Base-by-base conservation (phyloP, 768 basidiomycete species). In the Gautieria morchelliformis region DNA sequence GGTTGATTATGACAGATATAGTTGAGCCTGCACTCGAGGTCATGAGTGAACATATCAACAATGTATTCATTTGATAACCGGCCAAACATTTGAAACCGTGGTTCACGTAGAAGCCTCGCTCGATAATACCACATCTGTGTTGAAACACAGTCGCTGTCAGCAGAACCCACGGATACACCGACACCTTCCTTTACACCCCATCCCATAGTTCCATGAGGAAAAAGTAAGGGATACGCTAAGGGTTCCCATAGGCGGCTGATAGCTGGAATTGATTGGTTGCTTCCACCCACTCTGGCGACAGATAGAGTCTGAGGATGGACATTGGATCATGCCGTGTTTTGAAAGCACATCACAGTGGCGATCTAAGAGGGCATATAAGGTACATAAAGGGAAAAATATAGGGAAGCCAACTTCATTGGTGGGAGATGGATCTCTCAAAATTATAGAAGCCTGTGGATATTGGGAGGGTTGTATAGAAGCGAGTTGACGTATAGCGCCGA, bases 171-270 rank as follows among this genome's bases (percentile, higher is more conserved):
- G 5, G 63, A 63, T 1, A 55, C 37, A 32, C 41, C n/a, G 22
- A 66, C 60, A 7, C 33, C 33, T 14, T 58, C 32, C 9, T 37
- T 24, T 10, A 68, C 9, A 0, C 71, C 72, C 72, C 72, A 74
- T 0, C 71, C 72, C 0, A 68, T 59, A 0, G 69, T 68, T 8
- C 64, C 73, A 59, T 68, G 64, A 14, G 71, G 73, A 52, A 73
- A 74, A 8, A 74, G 57, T 0, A 74, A 60, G 1, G 73, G 72
- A 58, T 74, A 74, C 0, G 63, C 63, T 0, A 74, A 57, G 0
- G 73, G 71, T 52, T 74, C 73, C 69, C 70, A 74, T 7, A 71
- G 64, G 35, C 70, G n/a, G n/a, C n/a, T n/a, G n/a, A n/a, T n/a
- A n/a, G n/a, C n/a, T n/a, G n/a, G n/a, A n/a, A n/a, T n/a, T 71